phyloP scores from a whole-genome alignment of 768 basidiomycete genomes.

The Rhizopogon vinicolor region DNA sequence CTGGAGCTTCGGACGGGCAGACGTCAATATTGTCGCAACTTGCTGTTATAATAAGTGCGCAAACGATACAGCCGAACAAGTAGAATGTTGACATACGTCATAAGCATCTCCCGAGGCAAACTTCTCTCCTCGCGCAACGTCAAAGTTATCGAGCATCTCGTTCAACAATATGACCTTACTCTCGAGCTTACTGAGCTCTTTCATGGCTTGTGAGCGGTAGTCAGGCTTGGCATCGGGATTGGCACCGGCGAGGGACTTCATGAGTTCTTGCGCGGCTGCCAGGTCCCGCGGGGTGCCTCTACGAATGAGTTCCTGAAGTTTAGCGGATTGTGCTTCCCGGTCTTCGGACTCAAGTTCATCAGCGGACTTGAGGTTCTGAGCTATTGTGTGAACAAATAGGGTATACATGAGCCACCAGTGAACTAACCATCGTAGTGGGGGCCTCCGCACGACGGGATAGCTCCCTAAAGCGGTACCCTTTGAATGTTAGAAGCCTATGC shows the following conservation, averaged over 20 bases:
- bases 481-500: slow-evolving; percentile 91
- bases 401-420: slow-evolving; percentile 2
- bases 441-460: slow-evolving; percentile 14
- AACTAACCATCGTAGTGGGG: slow-evolving; percentile 19
- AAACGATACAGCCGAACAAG: not conserved
- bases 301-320: slow-evolving; percentile 97
- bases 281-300: slow-evolving; percentile 94
- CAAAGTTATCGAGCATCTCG: slow-evolving; percentile 94
- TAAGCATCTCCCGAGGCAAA: slow-evolving; percentile 91
- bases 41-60: slow-evolving; percentile 45
- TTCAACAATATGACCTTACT: slow-evolving; percentile 93
- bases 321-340: slow-evolving; percentile 90
- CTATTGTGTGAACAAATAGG: slow-evolving; percentile 15
- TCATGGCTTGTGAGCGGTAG: slow-evolving; percentile 84
- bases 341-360: slow-evolving; percentile 97
- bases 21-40: slow-evolving; percentile 77
- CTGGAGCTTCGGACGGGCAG: slow-evolving; percentile 90
- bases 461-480: slow-evolving; percentile 81
- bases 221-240: slow-evolving; percentile 94
- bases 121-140: slow-evolving; percentile 62
- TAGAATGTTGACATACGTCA: slow-evolving; percentile 50
- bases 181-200: slow-evolving; percentile 91
- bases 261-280: slow-evolving; percentile 92
- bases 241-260: slow-evolving; percentile 93
- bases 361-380: slow-evolving; percentile 85